Base-by-base conservation (phyloP, 2,329 filamentous ascomycete species). In the Cordyceps javanica region DNA sequence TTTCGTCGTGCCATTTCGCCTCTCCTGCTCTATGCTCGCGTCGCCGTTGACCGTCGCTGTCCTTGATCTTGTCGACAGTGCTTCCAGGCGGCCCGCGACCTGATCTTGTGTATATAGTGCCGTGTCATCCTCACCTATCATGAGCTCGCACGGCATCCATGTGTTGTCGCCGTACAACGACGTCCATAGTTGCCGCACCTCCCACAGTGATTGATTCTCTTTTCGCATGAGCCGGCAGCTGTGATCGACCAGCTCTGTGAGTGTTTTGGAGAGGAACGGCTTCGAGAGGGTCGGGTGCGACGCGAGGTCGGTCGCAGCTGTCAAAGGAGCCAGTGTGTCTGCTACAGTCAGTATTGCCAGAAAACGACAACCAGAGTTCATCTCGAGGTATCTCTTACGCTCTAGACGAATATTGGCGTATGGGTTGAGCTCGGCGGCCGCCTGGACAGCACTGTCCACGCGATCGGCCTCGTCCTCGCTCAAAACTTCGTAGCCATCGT, bases 261-360 rank as follows among this genome's bases (percentile, higher is more conserved):
- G 78, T 11, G 87, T 89, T 63, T 83, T 86, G 51, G 88, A 90
- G 14, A 80, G 86, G 68, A 91, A 94, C 0, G 90, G 85, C 63
- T 85, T 79, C 60, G 88, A 90, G 41, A 92, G 76, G 25, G 87
- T 87, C 53, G 89, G 87, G 68, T 94, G 90, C 57, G 80, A 80
- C 14, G 88, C 82, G 16, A 95, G 77, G 60, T 92, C 88, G 69
- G 87, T 87, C 51, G 89, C 83, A 34, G 88, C 78, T 19, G 87
- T 90, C 56, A 94, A 76, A 13, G 90, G 90, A 21, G 86, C 87
- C 57, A 94, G 82, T 16, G 93, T 78, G 57, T 85, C 88, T 91
- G 65, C 13, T 52, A 36, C 49, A 38, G 64, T 69, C 68, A 73
- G 73, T 60, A 62, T 55, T 30, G 30, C 26, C 9, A 42, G 5